Base-by-base conservation (phyloP, 2,329 filamentous ascomycete genomes). In the Talaromyces islandicus region DNA sequence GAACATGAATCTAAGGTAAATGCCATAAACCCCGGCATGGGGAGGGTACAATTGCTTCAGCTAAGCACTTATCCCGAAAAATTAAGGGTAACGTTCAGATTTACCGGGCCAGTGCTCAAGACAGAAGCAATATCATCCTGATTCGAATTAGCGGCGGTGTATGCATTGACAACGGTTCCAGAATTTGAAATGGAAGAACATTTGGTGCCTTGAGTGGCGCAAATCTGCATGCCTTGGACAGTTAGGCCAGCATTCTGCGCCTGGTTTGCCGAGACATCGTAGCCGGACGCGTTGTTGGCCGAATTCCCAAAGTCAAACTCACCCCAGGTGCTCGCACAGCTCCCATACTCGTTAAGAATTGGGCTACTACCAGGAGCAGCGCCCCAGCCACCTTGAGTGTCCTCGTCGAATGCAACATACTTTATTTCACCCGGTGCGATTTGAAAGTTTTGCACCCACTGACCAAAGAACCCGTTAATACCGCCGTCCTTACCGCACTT, bases 281-380 rank as follows among this genome's bases (percentile, higher is more conserved):
- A 76, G 63, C 70, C 69, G 58, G 70, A 71, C 51, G 64, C 64
- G 35, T 68, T 50, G 66, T 74, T 75, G 56, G 61, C 57, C 27
- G 35, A 25, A 67, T 65, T 71, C 62, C 66, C 66, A 61, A 76
- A 73, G 64, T 71, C 68, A 56, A 76, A 74, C 60, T 76, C 74
- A 64, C 73, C 73, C 73, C 73, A 76, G 64, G 74, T 75, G 65
- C 65, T 68, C n/a, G 71, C 66, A 54, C 71, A 75, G 5, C 64
- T 61, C 38, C 74, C 73, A 41, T 60, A 66, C 58, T 70, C 67
- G 24, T 58, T 68, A 54, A 72, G 72, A 7, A 73, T 62, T n/a
- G 50, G 43, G 19, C 24, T 50, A 27, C 65, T 63, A 50, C 71
- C 70, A 57, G 64, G 61, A 50, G 66, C 59, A 50, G 72, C 72